phyloP scores from a whole-genome alignment of 2,329 filamentous ascomycete species.

The Beauveria asiatica region DNA sequence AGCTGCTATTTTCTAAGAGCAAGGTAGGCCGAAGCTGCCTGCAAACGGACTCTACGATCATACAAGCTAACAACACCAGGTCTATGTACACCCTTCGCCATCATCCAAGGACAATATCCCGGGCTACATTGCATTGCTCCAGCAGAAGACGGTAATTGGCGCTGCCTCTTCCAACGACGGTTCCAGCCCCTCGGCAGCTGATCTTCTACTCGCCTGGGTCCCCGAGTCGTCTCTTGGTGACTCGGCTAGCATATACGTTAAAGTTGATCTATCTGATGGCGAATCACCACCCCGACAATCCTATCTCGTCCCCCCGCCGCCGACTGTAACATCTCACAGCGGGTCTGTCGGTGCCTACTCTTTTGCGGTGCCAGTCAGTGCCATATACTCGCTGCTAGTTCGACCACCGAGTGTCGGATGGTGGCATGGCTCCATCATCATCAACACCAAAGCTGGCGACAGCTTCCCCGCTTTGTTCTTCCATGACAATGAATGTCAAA shows the following conservation, averaged over 20 bases:
- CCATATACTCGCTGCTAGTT: constrained; percentile 84
- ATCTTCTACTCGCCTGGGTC: constrained; percentile 85
- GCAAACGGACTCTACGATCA: neutral
- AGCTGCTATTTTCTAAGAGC: constrained; percentile 92
- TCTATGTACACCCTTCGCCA: constrained; percentile 91
- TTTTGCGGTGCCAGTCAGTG: constrained; percentile 82
- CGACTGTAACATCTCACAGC: constrained; percentile 70
- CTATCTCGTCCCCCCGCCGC: constrained; percentile 85
- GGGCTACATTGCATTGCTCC: constrained; percentile 85
- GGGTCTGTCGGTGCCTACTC: constrained; percentile 71
- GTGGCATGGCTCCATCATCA: constrained; percentile 96
- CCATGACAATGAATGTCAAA: constrained; percentile 94
- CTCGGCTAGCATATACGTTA: constrained; percentile 81
- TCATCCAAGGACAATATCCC: constrained; percentile 93
- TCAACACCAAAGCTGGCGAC: constrained; percentile 85
- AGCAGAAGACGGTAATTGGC: constrained; percentile 61
- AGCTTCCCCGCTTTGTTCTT: constrained; percentile 96
- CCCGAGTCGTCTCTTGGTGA: constrained; percentile 84
- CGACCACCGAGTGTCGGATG: constrained; percentile 89
- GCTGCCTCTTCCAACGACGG: constrained; percentile 27
- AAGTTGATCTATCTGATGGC: constrained; percentile 80
- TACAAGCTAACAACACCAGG: constrained; percentile 38
- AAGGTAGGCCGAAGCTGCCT: constrained; percentile 63
- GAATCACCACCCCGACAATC: constrained; percentile 76
- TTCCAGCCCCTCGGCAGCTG: constrained; percentile 48